phyloP scores from a whole-genome alignment of 2,329 filamentous ascomycete species.

The Colletotrichum caudatum region DNA sequence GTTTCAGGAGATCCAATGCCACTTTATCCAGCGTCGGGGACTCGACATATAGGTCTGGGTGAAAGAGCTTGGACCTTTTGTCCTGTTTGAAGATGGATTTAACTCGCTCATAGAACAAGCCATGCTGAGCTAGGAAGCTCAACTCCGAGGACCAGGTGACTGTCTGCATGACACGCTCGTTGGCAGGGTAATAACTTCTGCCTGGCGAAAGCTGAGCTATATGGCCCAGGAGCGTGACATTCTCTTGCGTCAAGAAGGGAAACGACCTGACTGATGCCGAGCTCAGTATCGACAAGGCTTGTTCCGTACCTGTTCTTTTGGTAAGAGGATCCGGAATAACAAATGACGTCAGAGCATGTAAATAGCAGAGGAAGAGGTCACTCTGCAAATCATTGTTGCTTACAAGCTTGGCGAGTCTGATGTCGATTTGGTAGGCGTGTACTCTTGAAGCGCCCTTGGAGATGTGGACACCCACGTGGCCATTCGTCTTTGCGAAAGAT shows the following conservation, averaged over 20 bases:
- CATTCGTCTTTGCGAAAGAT: conserved; percentile 38
- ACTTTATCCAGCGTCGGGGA: not conserved
- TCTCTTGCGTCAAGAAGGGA: conserved; percentile 50
- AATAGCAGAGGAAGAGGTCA: conserved; percentile 62
- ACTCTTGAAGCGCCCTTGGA: conserved; percentile 41
- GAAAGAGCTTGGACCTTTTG: not conserved
- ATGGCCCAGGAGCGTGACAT: conserved; percentile 51
- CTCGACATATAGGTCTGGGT: not conserved
- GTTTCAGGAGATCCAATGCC: conserved; percentile 20
- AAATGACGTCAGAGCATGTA: conserved; percentile 67
- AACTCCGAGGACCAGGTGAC: conserved; percentile 57
- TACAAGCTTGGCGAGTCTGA: conserved; percentile 60
- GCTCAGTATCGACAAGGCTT: conserved; percentile 61
- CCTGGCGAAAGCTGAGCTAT: conserved; percentile 58
- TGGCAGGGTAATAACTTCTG: conserved; percentile 58
- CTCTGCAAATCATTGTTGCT: conserved; percentile 64
- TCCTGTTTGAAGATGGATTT: conserved; percentile 51
- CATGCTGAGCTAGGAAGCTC: conserved; percentile 59
- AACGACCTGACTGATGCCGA: conserved; percentile 64
- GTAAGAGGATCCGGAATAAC: conserved; percentile 64
- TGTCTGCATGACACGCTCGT: conserved; percentile 60
- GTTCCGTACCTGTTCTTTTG: conserved; percentile 64
- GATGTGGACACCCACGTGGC: conserved; percentile 55
- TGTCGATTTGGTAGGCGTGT: conserved; percentile 63
- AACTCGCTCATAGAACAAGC: conserved; percentile 53